These are phyloP conservation scores for Tremella yokohamensis DNA, from an alignment of 768 basidiomycete species.

Conservation along the genomic window DNA sequence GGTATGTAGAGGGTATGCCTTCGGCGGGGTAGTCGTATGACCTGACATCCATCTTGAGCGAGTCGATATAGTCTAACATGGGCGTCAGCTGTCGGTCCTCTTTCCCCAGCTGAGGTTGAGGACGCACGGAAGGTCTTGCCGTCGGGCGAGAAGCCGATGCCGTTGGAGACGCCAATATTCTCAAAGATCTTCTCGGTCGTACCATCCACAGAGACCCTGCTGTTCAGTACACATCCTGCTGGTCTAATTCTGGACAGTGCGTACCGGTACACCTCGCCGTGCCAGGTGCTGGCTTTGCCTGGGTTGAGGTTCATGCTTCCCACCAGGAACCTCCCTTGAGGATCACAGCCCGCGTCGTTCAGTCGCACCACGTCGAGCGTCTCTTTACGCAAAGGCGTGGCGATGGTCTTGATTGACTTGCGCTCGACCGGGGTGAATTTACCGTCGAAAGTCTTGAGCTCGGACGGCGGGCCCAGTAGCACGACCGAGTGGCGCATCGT, in stretches of 20 bases:
- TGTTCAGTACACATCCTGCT: background rate
- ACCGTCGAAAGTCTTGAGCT: no score
- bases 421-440: slow-evolving; percentile 19
- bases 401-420: slow-evolving; percentile 26
- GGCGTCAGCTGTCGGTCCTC: background rate
- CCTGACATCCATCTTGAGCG: slow-evolving; percentile 25
- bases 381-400: slow-evolving; percentile 17
- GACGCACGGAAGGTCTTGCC: slow-evolving; percentile 45
- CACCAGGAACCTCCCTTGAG: slow-evolving; percentile 39
- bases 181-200: slow-evolving; percentile 26
- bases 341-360: slow-evolving; percentile 47
- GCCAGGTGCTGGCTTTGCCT: slow-evolving; percentile 13
- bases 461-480: slow-evolving; percentile 30
- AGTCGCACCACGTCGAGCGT: slow-evolving; percentile 29
- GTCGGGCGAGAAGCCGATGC: slow-evolving; percentile 45
- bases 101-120: background rate
- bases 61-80: slow-evolving; percentile 47
- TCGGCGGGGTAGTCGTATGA: slow-evolving; percentile 34
- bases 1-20: slow-evolving; percentile 24
- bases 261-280: slow-evolving; percentile 32
- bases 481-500: slow-evolving; percentile 33
- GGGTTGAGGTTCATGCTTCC: slow-evolving; percentile 33
- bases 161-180: slow-evolving; percentile 40
- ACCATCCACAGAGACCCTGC: slow-evolving; percentile 44
- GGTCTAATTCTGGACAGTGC: background rate